Base-by-base conservation (phyloP, 495 filamentous ascomycete species). In the Podospora sp. region DNA sequence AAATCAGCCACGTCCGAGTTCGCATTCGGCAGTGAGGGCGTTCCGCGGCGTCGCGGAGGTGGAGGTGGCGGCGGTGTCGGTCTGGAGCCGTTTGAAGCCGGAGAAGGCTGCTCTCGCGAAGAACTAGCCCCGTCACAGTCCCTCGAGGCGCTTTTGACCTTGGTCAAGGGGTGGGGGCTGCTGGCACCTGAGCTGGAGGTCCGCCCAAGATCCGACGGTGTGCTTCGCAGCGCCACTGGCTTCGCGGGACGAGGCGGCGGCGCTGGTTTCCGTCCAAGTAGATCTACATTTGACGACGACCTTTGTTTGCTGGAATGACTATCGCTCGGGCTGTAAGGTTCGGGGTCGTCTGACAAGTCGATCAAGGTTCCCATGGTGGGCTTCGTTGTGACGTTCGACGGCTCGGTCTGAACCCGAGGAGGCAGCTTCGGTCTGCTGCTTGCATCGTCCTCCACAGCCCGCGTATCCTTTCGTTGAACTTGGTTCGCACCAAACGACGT, bases 211-310 rank as follows among this genome's bases (percentile, higher is more conserved):
- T 59, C 71, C 29, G 70, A 71, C 16, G 61, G 77, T 50, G 70
- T 22, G 52, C 82, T 83, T 36, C 89, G 86, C 8, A 93, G 75
- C 6, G 88, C 79, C 6, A 80, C 78, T n/a, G 91, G 90, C 72
- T 93, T 93, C 8, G 82, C 79, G 0, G 91, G 90, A 53, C 85
- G 86, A 2, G 83, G 83, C 0, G 89, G 83, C 0, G 89, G 90
- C 11, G 87, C 85, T 35, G 73, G 69, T 49, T 79, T 81, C 2
- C 75, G 68, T 9, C 65, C 66, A 3, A 72, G 67, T 22, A 76
- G 55, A 40, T 79, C 75, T 76, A 83, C 26, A 72, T 79, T n/a
- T 78, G 86, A 65, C 24, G 53, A 67, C 21, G 53, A 67, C 63
- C 71, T 53, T 24, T 60, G 63, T 62, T 35, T 64, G 26, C 18